phyloP scores from a whole-genome alignment of 306 rosid genomes.

The Prunus salicina region DNA sequence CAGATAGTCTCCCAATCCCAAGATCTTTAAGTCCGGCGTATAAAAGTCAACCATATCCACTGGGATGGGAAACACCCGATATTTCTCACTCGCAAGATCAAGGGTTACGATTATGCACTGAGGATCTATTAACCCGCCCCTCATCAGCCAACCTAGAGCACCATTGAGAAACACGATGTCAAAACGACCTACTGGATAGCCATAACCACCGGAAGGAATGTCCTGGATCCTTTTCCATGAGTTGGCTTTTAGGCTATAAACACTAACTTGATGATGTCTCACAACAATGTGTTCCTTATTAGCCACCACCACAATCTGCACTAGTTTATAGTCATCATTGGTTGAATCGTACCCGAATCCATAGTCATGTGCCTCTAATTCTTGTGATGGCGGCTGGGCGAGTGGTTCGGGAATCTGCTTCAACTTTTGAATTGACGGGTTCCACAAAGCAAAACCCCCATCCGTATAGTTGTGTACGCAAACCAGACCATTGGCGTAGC shows the following conservation, averaged over 20 bases:
- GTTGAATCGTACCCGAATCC: constrained; percentile 5
- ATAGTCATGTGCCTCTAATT: not conserved
- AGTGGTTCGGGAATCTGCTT: not conserved
- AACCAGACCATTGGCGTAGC: not conserved
- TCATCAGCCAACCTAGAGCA: not conserved
- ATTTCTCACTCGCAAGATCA: not conserved
- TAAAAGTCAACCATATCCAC: not conserved
- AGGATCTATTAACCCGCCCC: no score
- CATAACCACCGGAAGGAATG: not conserved
- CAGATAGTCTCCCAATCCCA: not conserved
- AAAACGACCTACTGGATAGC: rapidly evolving
- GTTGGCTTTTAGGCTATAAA: not conserved
- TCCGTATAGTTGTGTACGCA: not conserved
- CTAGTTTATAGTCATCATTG: not conserved
- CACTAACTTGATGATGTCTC: not conserved
- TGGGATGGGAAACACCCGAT: not conserved
- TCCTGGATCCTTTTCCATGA: not conserved
- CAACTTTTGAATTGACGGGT: not conserved
- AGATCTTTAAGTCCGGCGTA: not conserved
- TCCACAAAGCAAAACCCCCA: not conserved
- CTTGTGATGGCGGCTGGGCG: not conserved
- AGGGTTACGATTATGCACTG: not conserved
- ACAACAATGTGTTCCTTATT: rapidly evolving
- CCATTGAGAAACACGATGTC: not conserved
- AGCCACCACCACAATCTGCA: not conserved